Evolutionary conservation across 768 basidiomycete species (phyloP), one percentile per base, ranked within the genome.

Genomic region (Calocybe gangraenosa): DNA sequence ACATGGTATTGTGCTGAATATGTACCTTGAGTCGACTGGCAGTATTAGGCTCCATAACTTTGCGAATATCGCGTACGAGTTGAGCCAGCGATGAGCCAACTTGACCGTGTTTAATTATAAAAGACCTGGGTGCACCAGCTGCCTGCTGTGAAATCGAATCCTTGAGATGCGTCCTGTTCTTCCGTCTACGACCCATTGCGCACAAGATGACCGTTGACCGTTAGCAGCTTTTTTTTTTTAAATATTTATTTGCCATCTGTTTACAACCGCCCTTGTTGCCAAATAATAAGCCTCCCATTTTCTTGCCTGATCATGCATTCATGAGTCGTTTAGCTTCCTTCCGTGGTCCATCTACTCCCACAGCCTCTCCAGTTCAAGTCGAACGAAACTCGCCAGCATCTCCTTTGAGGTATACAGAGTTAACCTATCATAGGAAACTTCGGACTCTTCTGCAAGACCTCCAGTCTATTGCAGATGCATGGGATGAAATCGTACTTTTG

Each of bases 11-110:
- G 38, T 17, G 17, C 9, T 7, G 11, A 37, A 20, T 18, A 69
- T 70, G 52, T 50, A 95, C 94, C 67, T 71, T 83, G n/a, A 99
- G 75, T 40, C 96, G 78, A 51, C 84, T 85, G 15, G 95, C 96
- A 11, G 96, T 99, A 59, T 97, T 92, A 48, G 96, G 96, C 62
- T 99, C 96, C 90, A 99, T 91, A 49, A 96, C 90, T 65, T 90
- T 89, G 58, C 96, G 75, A 59, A 96, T 70, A 67, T 99, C 95
- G 45, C 89, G 79, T 15, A 97, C 94, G 30, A 99, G 84, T 59
- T 93, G 90, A 3, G 82, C 68, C 45, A 97, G 70, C 7, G 91
- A 92, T 39, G 78, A 73, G 15, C 96, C 95, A 22, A 98, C 93
- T 46, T 84, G 82, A 32, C 96, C 96, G 68, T 94, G 91, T 64